Conservation (phyloP, 768 basidiomycete genomes). For the Inosperma sp. region DNA sequence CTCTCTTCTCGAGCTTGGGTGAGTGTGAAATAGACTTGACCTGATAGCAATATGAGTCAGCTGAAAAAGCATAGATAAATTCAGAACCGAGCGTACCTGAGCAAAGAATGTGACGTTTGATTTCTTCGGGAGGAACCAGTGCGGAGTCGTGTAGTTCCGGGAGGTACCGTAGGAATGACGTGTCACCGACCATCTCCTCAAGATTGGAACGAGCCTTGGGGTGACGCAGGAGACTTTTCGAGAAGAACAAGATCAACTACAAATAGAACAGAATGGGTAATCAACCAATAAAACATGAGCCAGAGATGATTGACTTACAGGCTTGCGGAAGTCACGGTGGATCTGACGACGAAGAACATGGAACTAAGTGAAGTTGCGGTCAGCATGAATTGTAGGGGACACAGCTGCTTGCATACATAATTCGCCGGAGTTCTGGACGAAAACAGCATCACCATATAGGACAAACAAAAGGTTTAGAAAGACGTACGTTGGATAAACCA, state of each 20-base stretch:
- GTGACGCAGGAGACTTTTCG: conserved; percentile 92
- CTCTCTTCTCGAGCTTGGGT: conserved; percentile 86
- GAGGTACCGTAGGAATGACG: conserved; percentile 89
- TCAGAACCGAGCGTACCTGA: conserved; percentile 42
- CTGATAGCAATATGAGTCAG: conserved; percentile 31
- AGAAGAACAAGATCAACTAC: conserved; percentile 92
- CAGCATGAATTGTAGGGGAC: background rate
- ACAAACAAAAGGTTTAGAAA: background rate
- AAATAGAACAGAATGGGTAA: conserved; percentile 1
- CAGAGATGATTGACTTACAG: conserved; percentile 43
- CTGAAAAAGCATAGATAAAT: background rate
- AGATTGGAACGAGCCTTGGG: conserved; percentile 85
- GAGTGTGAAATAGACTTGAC: conserved; percentile 92
- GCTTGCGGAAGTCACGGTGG: conserved; percentile 97
- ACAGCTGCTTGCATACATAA: conserved; percentile 49
- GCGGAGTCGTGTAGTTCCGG: conserved; percentile 69
- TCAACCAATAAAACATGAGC: background rate
- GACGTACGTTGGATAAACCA: conserved; percentile 91
- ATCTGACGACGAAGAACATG: conserved; percentile 96
- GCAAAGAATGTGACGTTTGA: conserved; percentile 90
- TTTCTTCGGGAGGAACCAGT: conserved; percentile 76
- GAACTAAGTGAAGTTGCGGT: conserved; percentile 49
- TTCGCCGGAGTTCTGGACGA: conserved; percentile 82
- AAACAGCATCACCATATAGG: conserved; percentile 13
- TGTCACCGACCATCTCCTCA: conserved; percentile 84